Evolutionary conservation across 257 asterid genomes (phyloP).

Genomic region (Solanum chiquidenum): DNA sequence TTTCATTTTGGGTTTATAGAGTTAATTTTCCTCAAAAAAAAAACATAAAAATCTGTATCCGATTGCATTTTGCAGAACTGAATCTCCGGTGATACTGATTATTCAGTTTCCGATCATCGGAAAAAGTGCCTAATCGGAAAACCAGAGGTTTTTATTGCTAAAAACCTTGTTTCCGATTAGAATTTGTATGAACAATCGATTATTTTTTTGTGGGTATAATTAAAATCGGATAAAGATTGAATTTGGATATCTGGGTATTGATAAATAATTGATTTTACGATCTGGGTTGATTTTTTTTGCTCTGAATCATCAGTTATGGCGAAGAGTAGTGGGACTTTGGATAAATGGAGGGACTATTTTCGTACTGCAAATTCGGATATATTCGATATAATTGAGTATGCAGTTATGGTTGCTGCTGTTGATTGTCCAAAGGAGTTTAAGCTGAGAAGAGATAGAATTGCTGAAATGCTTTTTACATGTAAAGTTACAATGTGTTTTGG

Average conservation of each 20-base stretch:
- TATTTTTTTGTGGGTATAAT: background rate
- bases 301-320: slow-evolving; percentile 39
- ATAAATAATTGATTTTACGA: slow-evolving; percentile 15
- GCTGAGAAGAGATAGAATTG: slow-evolving; percentile 72
- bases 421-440: slow-evolving; percentile 81
- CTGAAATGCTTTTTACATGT: slow-evolving; percentile 74
- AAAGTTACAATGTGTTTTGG: slow-evolving; percentile 62
- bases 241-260: slow-evolving; percentile 4
- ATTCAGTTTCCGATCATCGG: background rate
- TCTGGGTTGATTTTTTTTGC: slow-evolving; percentile 9
- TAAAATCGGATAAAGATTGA: background rate
- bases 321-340: slow-evolving; percentile 37
- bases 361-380: slow-evolving; percentile 64
- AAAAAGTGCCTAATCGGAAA: slow-evolving; percentile 10
- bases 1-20: background rate
- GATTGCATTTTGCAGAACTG: background rate
- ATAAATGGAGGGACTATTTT: slow-evolving; percentile 84
- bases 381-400: slow-evolving; percentile 58
- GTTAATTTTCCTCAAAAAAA: background rate
- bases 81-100: slow-evolving; percentile 2
- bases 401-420: slow-evolving; percentile 63
- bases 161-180: background rate
- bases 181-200: slow-evolving; percentile 1
- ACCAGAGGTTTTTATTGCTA: slow-evolving; percentile 2
- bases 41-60: background rate